These are phyloP conservation scores for Chondrostereum purpureum DNA, from an alignment of 1,284 basidiomycete species.

Conservation along the genomic window DNA sequence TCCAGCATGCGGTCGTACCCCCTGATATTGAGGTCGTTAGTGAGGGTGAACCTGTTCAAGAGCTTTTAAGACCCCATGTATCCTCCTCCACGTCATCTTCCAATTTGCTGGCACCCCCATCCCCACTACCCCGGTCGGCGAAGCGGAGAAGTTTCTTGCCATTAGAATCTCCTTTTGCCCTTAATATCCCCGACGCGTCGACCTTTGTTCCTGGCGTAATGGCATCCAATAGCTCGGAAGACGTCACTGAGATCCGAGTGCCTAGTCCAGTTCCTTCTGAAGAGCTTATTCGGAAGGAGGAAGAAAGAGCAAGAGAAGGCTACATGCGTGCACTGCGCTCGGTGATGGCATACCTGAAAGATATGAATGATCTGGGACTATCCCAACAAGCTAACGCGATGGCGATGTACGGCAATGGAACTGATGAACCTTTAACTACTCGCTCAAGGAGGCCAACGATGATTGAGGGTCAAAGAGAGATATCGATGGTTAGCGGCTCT, in stretches of 20 bases:
- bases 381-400: slow-evolving; percentile 47
- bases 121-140: slow-evolving; percentile 41
- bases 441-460: slow-evolving; percentile 62
- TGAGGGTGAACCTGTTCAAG: slow-evolving; percentile 9
- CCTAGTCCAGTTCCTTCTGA: slow-evolving; percentile 45
- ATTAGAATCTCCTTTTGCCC: slow-evolving; percentile 51
- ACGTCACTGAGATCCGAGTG: slow-evolving; percentile 28
- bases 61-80: slow-evolving; percentile 16
- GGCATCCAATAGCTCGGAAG: slow-evolving; percentile 36
- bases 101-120: slow-evolving; percentile 42
- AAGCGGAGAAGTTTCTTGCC: slow-evolving; percentile 85
- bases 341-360: slow-evolving; percentile 91
- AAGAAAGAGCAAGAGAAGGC: slow-evolving; percentile 62
- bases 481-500: slow-evolving; percentile 41
- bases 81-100: slow-evolving; percentile 21
- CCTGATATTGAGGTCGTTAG: slow-evolving; percentile 19
- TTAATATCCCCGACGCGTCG: slow-evolving; percentile 55
- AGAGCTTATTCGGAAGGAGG: slow-evolving; percentile 52
- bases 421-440: slow-evolving; percentile 33
- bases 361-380: slow-evolving; percentile 84
- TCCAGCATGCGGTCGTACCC: slow-evolving; percentile 21
- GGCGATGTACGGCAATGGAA: slow-evolving; percentile 44
- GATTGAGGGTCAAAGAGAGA: slow-evolving; percentile 47
- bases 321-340: slow-evolving; percentile 77
- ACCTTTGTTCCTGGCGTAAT: slow-evolving; percentile 51